Base-by-base conservation (phyloP, 805 yeast species). In the Ogataea pini region DNA sequence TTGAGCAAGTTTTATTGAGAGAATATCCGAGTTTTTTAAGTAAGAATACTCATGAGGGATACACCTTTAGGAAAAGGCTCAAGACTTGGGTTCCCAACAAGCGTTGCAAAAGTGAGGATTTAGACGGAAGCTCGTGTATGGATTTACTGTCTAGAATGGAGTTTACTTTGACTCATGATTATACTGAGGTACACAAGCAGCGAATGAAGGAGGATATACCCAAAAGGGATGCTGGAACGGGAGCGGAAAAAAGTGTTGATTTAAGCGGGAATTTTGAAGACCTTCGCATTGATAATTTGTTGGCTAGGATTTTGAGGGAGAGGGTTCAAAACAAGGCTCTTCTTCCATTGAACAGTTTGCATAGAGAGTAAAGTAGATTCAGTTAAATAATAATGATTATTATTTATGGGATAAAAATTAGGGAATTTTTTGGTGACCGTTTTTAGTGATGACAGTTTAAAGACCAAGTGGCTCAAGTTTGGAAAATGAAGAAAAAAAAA, bases 21-120 rank as follows among this genome's bases (percentile, higher is more conserved):
- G 83, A 78, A 50, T 75, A 76, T 44, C 60, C 55, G 10, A 53
- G 29, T 6, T 56, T 48, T 52, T 44, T 57, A 7, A 44, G 67
- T 57, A 19, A 44, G 42, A 42, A 42, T 17, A 49, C 52, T 2
- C 48, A 44, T 33, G 54, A 48, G 20, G 57, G 56, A 1, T 46
- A 61, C 47, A 60, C 65, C 0, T 65, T 63, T 47, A 48, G 68
- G 33, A 44, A 44, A 2, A 44, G 47, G 7, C 46, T 59, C 20
- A 41, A 47, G 22, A 14, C 48, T 4, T 66, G 70, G 70, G 54
- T 65, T n/a, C 17, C 56, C 1, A 42, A 60, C 39, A 38, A 44
- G 4, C 25, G 46, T 1, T 65, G 70, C 48, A 42, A 46, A 19
- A 36, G 44, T 8, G 33, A 41, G 8, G 66, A 66, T 32, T 46